Evolutionary conservation across 352 stramenopile genomes (phyloP), one percentile per base, ranked within the genome.

Genomic region (Pythium sp.): DNA sequence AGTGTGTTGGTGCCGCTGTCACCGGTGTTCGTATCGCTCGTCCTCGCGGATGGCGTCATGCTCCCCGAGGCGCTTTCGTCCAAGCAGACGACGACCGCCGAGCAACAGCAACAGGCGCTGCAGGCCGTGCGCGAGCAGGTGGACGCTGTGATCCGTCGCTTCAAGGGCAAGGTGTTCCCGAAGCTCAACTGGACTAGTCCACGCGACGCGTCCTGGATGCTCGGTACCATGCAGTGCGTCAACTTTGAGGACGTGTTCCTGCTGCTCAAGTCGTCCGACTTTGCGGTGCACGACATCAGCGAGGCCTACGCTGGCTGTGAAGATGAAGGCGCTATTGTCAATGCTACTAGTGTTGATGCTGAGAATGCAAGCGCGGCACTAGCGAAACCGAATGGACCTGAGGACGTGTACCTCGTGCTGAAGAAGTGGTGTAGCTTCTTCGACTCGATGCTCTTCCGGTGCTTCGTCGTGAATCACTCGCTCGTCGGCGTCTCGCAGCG

Each of bases 101-200:
- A 83, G 47, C 66, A 66, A 74, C 64, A 77, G 26, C 65, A 72
- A 36, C 65, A 72, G 14, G 69, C 78, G 36, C 81, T 89, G 46
- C 72, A 73, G 15, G 65, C 70, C 64, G 69, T 91, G 78, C 59
- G 80, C 55, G 24, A 68, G 7, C 56, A 92, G 65, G 84, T 98
- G 28, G 78, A 96, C 68, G 43, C 75, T 1, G 79, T 82, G 24
- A 73, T 98, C 24, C 36, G 71, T 26, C 58, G 71, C 18, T 82
- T 98, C 38, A 75, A 80, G n/a, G 87, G 90, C 28, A 72, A 80
- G 30, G 73, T 77, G 56, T 95, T 97, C 57, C 76, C 91, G 9
- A 99, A 99, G 78, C 84, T 98, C 61, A 98, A 98, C 73, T 99
- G 95, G 95, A 98, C 89, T 47, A 82, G 86, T 38, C 95, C 96